These are phyloP conservation scores for Euphorbia celastroides DNA, from an alignment of 441 rosid genomes.

Conservation along the genomic window DNA sequence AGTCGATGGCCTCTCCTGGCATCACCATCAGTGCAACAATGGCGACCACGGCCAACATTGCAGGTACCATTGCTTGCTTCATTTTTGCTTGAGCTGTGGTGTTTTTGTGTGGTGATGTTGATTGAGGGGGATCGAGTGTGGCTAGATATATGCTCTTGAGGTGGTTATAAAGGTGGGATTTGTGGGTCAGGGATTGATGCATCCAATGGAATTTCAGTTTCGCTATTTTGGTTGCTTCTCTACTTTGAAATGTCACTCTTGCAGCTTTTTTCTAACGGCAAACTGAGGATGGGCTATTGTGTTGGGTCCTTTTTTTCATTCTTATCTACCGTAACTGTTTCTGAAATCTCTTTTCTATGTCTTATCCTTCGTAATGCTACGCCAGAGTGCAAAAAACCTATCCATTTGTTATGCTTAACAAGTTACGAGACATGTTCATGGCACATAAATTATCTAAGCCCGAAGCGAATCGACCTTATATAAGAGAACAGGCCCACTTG, in stretches of 20 bases:
- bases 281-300: constrained; percentile 5
- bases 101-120: neutral
- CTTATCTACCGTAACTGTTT: neutral
- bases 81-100: constrained; percentile 11
- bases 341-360: neutral
- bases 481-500: no score
- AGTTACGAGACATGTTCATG: no score
- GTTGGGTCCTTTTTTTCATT: neutral
- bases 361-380: no score
- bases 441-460: no score
- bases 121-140: neutral
- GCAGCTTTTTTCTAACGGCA: neutral
- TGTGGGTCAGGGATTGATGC: neutral
- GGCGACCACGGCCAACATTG: constrained; percentile 13
- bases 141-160: neutral
- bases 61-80: constrained; percentile 17
- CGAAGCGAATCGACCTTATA: no score
- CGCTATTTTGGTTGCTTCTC: neutral
- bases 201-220: neutral
- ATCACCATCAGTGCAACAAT: constrained; percentile 19
- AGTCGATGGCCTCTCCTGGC: constrained; percentile 21
- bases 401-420: no score
- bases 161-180: neutral
- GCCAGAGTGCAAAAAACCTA: no score
- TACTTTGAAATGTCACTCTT: neutral